Base-by-base conservation (phyloP, 352 stramenopile species). In the Pseudoperonospora humuli region DNA sequence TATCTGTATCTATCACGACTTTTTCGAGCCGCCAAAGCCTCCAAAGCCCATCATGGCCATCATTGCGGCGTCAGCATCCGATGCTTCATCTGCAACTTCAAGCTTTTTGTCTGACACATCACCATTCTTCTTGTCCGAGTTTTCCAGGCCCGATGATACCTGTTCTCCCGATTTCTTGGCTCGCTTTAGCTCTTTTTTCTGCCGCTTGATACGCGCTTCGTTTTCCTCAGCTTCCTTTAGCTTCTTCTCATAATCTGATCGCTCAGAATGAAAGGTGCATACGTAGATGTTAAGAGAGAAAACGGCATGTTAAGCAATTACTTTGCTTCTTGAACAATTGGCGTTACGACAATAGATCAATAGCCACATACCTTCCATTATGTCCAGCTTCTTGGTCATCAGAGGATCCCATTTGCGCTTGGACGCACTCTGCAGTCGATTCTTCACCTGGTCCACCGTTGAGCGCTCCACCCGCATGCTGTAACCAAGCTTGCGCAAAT, bases 41-140 rank as follows among this genome's bases (percentile, higher is more conserved):
- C 67, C 69, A 42, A 96, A 95, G 21, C 86, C 86, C 86, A 96
- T 96, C 75, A 95, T 84, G 14, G 84, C 80, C 76, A 90, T 91
- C 82, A 96, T 95, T 24, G 76, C 80, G 4, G 75, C 75, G 19
- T 95, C 81, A 19, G 60, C 41, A 3, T 54, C 42, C 25, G 47
- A 29, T 47, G 43, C 38, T 35, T 50, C 39, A 13, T 62, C 45
- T 29, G 13, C 33, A 42, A 20, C 33, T 41, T 58, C 39, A 11
- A 28, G 7, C 34, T 44, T 53, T 37, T 60, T 64, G 3, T 64
- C 52, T 38, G 25, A 18, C 4, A 19, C 21, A 2, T 18, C 34
- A 20, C 32, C 25, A 5, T 46, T 8, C 5, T 39, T 19, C 18
- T 44, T 18, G 10, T 25, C 28, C 7, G 42, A n/a, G 6, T 2